Evolutionary conservation across 306 rosid genomes (phyloP).

Genomic region (Cucurbita argyrosperma): DNA sequence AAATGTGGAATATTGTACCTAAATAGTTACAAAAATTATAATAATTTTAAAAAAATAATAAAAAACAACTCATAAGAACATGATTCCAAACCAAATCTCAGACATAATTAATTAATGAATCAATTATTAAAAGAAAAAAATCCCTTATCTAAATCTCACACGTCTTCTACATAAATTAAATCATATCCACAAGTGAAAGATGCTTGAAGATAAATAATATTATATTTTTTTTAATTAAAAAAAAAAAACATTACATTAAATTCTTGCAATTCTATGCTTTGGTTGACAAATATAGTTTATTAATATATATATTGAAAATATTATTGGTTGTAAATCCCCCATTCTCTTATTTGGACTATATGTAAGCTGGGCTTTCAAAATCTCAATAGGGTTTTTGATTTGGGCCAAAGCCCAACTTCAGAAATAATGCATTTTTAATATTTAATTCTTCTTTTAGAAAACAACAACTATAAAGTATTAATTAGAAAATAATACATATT

Average conservation of each 20-base stretch:
- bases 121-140: neutral
- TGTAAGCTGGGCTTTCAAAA: neutral
- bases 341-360: neutral
- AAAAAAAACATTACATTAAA: neutral
- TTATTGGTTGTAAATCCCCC: neutral
- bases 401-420: neutral
- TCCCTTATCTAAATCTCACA: slow-evolving; percentile 1
- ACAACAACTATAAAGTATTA: too few relatives aligned
- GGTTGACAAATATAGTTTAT: neutral
- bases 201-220: neutral
- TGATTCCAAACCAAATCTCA: neutral
- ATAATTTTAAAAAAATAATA: too few relatives aligned
- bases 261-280: neutral
- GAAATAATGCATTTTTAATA: too few relatives aligned
- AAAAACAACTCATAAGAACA: neutral
- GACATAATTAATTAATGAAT: neutral
- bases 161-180: neutral
- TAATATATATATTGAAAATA: neutral
- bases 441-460: too few relatives aligned
- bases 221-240: neutral
- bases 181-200: slow-evolving; percentile 1
- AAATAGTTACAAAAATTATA: too few relatives aligned
- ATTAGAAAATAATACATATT: too few relatives aligned
- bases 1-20: too few relatives aligned
- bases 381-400: neutral